Evolutionary conservation across 2,329 filamentous ascomycete genomes (phyloP), one percentile per base, ranked within the genome.

Genomic region (Madurella mycetomatis): DNA sequence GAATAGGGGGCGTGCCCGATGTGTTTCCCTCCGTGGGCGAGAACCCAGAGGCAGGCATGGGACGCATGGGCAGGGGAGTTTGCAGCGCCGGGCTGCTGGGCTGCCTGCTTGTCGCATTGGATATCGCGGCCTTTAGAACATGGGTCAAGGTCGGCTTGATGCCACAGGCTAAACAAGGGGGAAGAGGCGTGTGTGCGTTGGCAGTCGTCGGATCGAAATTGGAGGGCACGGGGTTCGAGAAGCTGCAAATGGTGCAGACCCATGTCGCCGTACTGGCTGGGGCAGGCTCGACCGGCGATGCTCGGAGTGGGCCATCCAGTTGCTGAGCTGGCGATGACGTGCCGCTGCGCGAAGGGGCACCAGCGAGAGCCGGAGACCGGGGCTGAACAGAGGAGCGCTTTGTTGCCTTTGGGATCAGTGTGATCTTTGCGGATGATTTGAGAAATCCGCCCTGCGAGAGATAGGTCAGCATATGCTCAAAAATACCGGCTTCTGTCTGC

Each of bases 161-260:
- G 0, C 94, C 94, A 68, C 94, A 99, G 5, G 91, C 88, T 51
- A 96, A 76, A 67, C 94, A 99, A 62, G 92, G 90, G 3, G 92
- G 88, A 18, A 96, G 73, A 9, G 86, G 86, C 5, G 88, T 95
- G 59, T 90, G 84, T 17, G 85, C 82, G 57, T 83, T 94, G 9
- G 90, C 90, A 2, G 87, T 85, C 1, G 85, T 80, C 0, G 91
- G 88, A 65, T 97, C 92, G 68, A 97, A 97, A 69, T 96, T 96
- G 39, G 89, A 88, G 0, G 94, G 92, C 1, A 96, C 85, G 0
- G 90, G 87, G 65, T 97, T 97, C 9, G 92, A 92, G 67, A 95
- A 95, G 62, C 88, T 92, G 76, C 92, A 97, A 65, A 97, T 97
- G 1, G 89, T 87, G 73, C 92, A 97, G 17, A 97, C 86, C 92